Evolutionary conservation across 805 yeast genomes (phyloP), one percentile per base, ranked within the genome.

Genomic region (Zygoascus bituminiphila): DNA sequence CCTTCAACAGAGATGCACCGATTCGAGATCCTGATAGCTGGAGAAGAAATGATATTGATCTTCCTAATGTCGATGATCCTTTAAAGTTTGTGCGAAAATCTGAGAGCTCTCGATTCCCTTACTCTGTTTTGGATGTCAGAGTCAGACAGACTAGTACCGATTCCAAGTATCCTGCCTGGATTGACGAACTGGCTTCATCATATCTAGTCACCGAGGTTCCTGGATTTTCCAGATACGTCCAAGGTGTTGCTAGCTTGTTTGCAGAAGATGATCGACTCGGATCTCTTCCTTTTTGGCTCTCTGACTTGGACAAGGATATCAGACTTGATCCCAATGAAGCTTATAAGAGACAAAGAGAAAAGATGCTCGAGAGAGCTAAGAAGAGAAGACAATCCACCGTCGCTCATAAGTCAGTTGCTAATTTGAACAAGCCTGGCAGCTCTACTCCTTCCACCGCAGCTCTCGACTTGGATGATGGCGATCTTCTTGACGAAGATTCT

Each of bases 131-230:
- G 84, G 98, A 91, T 65, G 82, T 93, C 55, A 84, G 87, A 55
- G 71, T 82, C 50, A 74, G 76, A 59, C 73, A 77, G 12, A 62
- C 67, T 12, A 55, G 54, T 44, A 57, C 60, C 33, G 55, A 55
- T 15, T 47, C 56, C 20, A 36, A 37, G 36, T 43, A 49, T 42
- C 50, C 51, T 17, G 51, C 54, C 49, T 91, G 98, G 98, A 77
- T 93, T 54, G 82, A 81, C 56, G 98, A 91, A 54, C 75, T 91
- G 59, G 82, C 87, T 25, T 79, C 81, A 49, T 77, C 88, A 22
- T 89, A 87, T 61, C 72, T 91, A 57, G 95, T 88, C 43, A 88
- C 87, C 62, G 97, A 88, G 64, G 89, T 91, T 52, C 96, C 97
- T 48, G 85, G 86, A 60, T 91, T 91, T 61, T 86, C 96, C 45